Conservation (phyloP, 2,329 filamentous ascomycete genomes). For the Drechslerella coelobrocha region DNA sequence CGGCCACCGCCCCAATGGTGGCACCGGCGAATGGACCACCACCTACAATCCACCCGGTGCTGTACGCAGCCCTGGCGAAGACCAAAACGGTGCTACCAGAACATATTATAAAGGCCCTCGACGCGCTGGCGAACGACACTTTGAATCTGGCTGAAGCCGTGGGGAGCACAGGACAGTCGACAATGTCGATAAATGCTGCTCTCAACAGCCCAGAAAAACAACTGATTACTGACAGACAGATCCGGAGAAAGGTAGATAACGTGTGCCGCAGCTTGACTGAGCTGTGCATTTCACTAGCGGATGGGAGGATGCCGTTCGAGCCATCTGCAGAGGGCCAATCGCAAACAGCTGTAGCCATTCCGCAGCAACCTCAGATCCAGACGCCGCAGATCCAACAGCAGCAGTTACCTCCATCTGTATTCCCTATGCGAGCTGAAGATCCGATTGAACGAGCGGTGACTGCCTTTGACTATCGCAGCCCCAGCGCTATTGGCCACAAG, state of each 20-base stretch:
- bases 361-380: conserved; percentile 28
- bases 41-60: conserved; percentile 73
- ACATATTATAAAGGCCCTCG: conserved; percentile 78
- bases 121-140: conserved; percentile 81
- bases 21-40: conserved; percentile 59
- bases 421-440: conserved; percentile 31
- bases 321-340: conserved; percentile 27
- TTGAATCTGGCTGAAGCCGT: conserved; percentile 79
- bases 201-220: conserved; percentile 55
- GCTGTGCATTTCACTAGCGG: conserved; percentile 81
- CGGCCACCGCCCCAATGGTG: conserved; percentile 59
- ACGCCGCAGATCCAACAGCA: conserved; percentile 3
- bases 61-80: conserved; percentile 81
- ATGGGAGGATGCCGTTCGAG: conserved; percentile 60
- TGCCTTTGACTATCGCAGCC: conserved; percentile 41
- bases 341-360: conserved; percentile 11
- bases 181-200: conserved; percentile 59
- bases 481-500: conserved; percentile 45
- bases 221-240: conserved; percentile 76
- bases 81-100: conserved; percentile 72
- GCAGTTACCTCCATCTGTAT: not conserved
- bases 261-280: conserved; percentile 93
- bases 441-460: conserved; percentile 37
- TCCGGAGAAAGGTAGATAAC: conserved; percentile 88
- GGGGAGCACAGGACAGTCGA: conserved; percentile 71